A percentile compares a stretch with the other conserved stretches of the same genome.
phyloP scores from a whole-genome alignment of 345 rosid genomes.

The Lumnitzera racemosa region DNA sequence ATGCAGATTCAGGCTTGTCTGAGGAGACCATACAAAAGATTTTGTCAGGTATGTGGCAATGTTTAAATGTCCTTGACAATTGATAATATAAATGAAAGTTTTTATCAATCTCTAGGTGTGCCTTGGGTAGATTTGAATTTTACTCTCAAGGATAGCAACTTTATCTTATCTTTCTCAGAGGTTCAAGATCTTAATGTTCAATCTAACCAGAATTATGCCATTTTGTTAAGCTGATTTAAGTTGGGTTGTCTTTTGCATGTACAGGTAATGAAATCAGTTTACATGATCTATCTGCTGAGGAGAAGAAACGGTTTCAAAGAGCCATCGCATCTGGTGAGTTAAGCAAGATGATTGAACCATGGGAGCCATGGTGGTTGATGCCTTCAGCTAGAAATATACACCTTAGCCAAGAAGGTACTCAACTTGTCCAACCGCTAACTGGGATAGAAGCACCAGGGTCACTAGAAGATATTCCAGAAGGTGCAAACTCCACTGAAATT shows the following conservation, averaged over 20 bases:
- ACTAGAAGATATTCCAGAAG: constrained; percentile 11
- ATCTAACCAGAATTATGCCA: constrained; percentile 4
- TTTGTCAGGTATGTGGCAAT: constrained; percentile 41
- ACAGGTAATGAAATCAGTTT: constrained; percentile 48
- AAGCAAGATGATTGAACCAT: constrained; percentile 78
- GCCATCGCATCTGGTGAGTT: constrained; percentile 86
- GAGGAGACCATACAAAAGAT: constrained; percentile 64
- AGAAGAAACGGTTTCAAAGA: constrained; percentile 70
- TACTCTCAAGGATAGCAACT: background rate
- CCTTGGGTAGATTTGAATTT: constrained; percentile 3
- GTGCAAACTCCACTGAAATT: constrained; percentile 28
- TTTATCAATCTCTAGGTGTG: too few relatives aligned
- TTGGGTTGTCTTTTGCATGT: background rate
- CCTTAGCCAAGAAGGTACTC: constrained; percentile 56
- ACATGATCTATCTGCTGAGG: constrained; percentile 66
- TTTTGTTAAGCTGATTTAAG: background rate
- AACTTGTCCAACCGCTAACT: constrained; percentile 44
- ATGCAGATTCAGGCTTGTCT: constrained; percentile 38
- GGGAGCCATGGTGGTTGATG: constrained; percentile 97
- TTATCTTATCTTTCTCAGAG: background rate
- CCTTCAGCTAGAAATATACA: constrained; percentile 54
- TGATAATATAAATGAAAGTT: too few relatives aligned
- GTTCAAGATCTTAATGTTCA: background rate
- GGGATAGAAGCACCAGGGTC: constrained; percentile 17
- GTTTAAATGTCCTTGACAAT: background rate